Evolutionary conservation across 768 basidiomycete genomes (phyloP).

Genomic region (Myochromella boudieri): DNA sequence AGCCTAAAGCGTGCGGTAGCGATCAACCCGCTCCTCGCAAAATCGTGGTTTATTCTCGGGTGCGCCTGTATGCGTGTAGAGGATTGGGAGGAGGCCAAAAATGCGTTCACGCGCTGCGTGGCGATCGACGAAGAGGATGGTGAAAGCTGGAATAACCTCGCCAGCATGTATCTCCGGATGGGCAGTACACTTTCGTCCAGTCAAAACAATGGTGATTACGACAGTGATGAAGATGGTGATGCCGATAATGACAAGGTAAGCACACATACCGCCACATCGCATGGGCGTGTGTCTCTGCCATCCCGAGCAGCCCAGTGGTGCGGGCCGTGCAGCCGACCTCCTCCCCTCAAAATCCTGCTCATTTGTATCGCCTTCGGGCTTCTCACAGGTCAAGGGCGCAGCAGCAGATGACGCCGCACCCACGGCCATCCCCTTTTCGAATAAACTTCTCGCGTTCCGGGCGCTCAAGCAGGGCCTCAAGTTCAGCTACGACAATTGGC

Average conservation of each 20-base stretch:
- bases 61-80: conserved; percentile 84
- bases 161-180: conserved; percentile 89
- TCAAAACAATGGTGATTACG: conserved; percentile 25
- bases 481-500: conserved; percentile 87
- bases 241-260: conserved; percentile 10
- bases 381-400: neutral
- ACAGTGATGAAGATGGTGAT: conserved; percentile 28
- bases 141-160: conserved; percentile 98
- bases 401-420: conserved; percentile 13
- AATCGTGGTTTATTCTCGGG: conserved; percentile 97
- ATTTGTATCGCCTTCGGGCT: neutral
- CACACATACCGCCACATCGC: neutral
- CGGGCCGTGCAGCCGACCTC: neutral
- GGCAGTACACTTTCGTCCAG: too few relatives aligned
- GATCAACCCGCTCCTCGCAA: conserved; percentile 86
- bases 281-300: neutral
- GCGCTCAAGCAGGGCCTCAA: conserved; percentile 90
- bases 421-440: conserved; percentile 54
- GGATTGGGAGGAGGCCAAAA: conserved; percentile 80
- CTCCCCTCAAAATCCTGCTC: neutral
- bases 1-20: conserved; percentile 74
- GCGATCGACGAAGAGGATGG: conserved; percentile 93
- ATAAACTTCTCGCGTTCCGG: conserved; percentile 88
- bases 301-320: too few relatives aligned
- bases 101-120: conserved; percentile 85